Base-by-base conservation (phyloP, 352 stramenopile genomes). In the Blastocystis sp. region DNA sequence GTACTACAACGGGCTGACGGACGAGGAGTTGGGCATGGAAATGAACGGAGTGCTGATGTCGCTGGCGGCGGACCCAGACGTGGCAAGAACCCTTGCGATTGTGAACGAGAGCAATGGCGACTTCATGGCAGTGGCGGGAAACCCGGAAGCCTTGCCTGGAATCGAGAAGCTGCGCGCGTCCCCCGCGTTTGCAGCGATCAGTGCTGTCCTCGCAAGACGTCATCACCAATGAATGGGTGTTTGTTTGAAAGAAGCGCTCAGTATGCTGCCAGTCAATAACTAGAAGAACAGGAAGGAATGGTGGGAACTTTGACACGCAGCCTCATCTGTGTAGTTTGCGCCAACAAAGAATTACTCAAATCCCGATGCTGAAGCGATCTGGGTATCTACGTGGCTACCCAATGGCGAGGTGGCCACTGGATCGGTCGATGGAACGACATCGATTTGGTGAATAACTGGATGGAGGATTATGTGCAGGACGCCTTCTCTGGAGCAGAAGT, bases 371-470 rank as follows among this genome's bases (percentile, higher is more conserved):
- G 60, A 38, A 10, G 23, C 74, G n/a, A 84, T 84, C 17, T 84
- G 74, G 74, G 69, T 28, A 52, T 66, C 56, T 45, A n/a, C 74
- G 38, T 84, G 74, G 74, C 28, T 67, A 38, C 43, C 10, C 21
- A 84, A 62, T 17, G 23, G 60, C n/a, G 74, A 67, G 21, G 66
- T 84, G 9, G 74, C 34, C 0, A 21, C 48, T 62, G 74, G 74
- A 40, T 84, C 48, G 9, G 66, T 84, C 34, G 74, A 84, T 67
- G 74, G 74, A 59, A 69, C 74, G 11, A 84, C 74, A 2, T 41
- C 40, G 10, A 84, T 84, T 64, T 43, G 34, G 74, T 84, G n/a
- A 38, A 1, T 0, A 2, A 7, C 28, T 11, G 21, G 17, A 28
- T 52, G 19, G 11, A 0, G 34, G 48, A 45, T 56, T 3, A 56